Evolutionary conservation across 805 yeast species (phyloP).

Genomic region (Starmerella kuoi): DNA sequence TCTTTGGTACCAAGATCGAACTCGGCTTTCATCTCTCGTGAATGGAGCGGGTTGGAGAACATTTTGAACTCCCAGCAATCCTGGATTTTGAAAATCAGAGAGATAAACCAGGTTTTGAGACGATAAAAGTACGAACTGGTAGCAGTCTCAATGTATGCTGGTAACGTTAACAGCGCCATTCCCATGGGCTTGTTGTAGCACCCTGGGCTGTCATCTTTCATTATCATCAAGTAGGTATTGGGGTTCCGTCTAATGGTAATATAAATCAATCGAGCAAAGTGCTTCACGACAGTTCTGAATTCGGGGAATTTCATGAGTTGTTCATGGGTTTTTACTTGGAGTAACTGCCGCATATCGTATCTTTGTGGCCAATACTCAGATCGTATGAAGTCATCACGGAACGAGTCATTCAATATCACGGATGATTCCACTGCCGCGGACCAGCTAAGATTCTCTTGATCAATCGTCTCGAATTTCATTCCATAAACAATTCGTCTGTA

Average conservation of each 20-base stretch:
- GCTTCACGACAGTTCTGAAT: slow-evolving; percentile 3
- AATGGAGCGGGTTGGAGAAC: slow-evolving; percentile 3
- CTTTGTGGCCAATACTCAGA: slow-evolving; percentile 9
- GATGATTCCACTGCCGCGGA: slow-evolving; percentile 6
- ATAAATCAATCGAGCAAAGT: slow-evolving; percentile 6
- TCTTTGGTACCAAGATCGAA: slow-evolving; percentile 5
- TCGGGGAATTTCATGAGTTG: not conserved
- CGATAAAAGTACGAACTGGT: not conserved
- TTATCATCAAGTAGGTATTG: slow-evolving; percentile 2
- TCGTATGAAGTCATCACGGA: slow-evolving; percentile 12
- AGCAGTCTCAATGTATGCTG: slow-evolving; percentile 5
- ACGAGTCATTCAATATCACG: slow-evolving; percentile 10
- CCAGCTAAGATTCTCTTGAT: slow-evolving; percentile 7
- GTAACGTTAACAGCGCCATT: slow-evolving; percentile 2
- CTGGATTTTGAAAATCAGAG: slow-evolving; percentile 2
- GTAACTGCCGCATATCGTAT: slow-evolving; percentile 4
- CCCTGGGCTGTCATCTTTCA: not conserved
- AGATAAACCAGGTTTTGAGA: slow-evolving; percentile 2
- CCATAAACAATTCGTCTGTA: not conserved
- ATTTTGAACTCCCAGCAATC: slow-evolving; percentile 7
- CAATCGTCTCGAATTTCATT: slow-evolving; percentile 4
- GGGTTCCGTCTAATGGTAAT: slow-evolving; percentile 4
- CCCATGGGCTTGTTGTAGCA: slow-evolving; percentile 5
- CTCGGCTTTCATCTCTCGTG: slow-evolving; percentile 5
- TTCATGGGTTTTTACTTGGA: not conserved